Base-by-base conservation (phyloP, 2,329 filamentous ascomycete genomes). In the Ploettnerulaceae sp. region DNA sequence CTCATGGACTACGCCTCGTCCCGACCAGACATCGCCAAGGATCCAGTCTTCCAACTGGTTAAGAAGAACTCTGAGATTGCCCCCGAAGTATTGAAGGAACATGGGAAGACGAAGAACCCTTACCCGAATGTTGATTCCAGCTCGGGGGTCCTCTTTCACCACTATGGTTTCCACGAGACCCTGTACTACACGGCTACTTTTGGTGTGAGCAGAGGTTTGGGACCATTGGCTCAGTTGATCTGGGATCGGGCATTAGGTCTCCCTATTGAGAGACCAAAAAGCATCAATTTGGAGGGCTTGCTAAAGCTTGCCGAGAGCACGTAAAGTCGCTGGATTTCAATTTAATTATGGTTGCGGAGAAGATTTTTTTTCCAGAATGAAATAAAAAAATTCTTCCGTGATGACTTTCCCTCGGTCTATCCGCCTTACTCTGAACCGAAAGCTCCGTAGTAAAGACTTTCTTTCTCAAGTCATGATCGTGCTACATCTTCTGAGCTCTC, bases 31-130 rank as follows among this genome's bases (percentile, higher is more conserved):
- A 95, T 98, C 53, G 82, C 87, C 33, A 71, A 77, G 37, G 86
- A 97, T 67, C 89, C 91, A 1, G 83, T 97, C 53, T 97, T 95
- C 82, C 81, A 89, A 69, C 81, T 98, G 8, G 91, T 98, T 46
- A 86, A 90, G 77, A 84, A 86, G 72, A 97, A 95, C 74, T 89
- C 85, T 56, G 84, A 89, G 63, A 84, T 98, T 54, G 93, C 93
- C 0, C 93, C 93, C 12, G 79, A 81, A 42, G 93, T 98, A 15
- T 76, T 98, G 60, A 93, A 81, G 61, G 82, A 96, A 72, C 93
- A 98, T 66, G 93, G 93, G 68, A 97, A 96, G 83, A 95, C 89
- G 57, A 95, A 95, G 77, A 95, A 95, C 72, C 89, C 93, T 2
- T 95, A 91, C 71, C 93, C 93, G 55, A 98, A 98, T 66, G 93